Evolutionary conservation across 1,284 basidiomycete genomes (phyloP).

Genomic region (Volvariella volvacea): DNA sequence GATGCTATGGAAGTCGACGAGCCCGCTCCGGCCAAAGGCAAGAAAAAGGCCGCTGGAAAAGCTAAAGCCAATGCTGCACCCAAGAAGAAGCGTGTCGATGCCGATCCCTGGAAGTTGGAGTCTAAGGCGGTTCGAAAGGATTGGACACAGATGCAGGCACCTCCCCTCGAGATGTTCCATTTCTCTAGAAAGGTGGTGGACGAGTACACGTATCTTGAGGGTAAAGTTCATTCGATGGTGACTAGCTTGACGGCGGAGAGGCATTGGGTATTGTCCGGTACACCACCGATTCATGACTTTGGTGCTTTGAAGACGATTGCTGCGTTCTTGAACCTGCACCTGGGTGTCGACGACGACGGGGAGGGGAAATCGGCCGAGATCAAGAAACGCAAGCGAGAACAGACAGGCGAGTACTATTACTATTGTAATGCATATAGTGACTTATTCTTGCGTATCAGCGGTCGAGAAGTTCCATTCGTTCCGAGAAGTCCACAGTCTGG

Average conservation of each 20-base stretch:
- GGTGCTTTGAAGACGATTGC: conserved; percentile 88
- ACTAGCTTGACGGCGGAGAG: conserved; percentile 74
- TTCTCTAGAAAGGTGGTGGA: conserved; percentile 87
- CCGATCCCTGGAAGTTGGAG: conserved; percentile 78
- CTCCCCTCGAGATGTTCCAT: conserved; percentile 89
- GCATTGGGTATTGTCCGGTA: conserved; percentile 95
- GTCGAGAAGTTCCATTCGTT: conserved; percentile 95
- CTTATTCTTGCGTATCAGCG: conserved; percentile 33
- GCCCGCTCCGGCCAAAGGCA: conserved; percentile 26
- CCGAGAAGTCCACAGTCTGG: conserved; percentile 86
- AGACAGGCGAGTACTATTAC: conserved; percentile 54
- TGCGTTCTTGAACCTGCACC: conserved; percentile 78
- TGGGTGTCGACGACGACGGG: conserved; percentile 85
- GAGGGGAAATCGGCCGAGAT: conserved; percentile 72
- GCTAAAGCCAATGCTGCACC: conserved; percentile 27
- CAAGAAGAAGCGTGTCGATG: conserved; percentile 59
- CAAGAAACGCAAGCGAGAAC: conserved; percentile 77
- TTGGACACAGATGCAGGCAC: conserved; percentile 75
- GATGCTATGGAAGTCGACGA: conserved; percentile 57
- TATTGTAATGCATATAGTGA: neutral
- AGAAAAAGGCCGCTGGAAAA: conserved; percentile 38
- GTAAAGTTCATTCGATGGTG: conserved; percentile 73
- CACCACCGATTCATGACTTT: conserved; percentile 90
- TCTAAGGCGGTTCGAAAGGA: conserved; percentile 59
- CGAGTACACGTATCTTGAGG: conserved; percentile 91